Percentiles rank a stretch among this genome's conserved stretches.
Conservation (phyloP, 148 eudicot genomes). For the Persicaria tinctoria region DNA sequence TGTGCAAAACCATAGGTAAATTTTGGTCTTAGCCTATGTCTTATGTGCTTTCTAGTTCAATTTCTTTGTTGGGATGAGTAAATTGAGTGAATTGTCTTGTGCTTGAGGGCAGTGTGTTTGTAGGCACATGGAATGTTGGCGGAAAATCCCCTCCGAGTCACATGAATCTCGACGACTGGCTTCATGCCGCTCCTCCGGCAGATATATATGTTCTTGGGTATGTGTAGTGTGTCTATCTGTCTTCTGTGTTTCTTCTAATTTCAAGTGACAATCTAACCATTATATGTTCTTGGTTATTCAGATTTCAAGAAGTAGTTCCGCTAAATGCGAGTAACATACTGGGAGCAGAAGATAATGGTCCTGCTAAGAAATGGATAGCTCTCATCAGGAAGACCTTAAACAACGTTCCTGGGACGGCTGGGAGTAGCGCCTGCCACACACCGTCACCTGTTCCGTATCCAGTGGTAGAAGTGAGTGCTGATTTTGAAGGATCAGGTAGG, state of each 20-base stretch:
- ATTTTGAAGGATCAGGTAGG: conserved; percentile 74
- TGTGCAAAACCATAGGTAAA: conserved; percentile 87
- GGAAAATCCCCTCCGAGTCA: conserved; percentile 83
- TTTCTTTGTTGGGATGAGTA: background rate
- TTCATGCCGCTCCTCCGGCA: conserved; percentile 90
- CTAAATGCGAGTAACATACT: conserved; percentile 86
- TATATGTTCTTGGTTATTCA: conserved; percentile 18
- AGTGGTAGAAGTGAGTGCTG: conserved; percentile 67
- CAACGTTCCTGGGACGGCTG: conserved; percentile 74
- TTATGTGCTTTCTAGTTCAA: background rate
- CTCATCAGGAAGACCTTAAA: conserved; percentile 67
- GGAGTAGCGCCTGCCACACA: conserved; percentile 59
- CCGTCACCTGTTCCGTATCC: conserved; percentile 93
- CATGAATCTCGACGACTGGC: conserved; percentile 84
- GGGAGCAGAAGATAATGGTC: conserved; percentile 93
- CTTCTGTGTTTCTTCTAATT: background rate
- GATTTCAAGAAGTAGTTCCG: conserved; percentile 95
- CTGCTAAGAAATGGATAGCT: conserved; percentile 77
- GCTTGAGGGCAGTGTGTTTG: conserved; percentile 56
- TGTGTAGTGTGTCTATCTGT: background rate
- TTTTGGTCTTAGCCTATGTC: background rate
- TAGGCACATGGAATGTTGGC: conserved; percentile 95
- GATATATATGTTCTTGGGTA: conserved; percentile 99
- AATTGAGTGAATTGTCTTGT: background rate
- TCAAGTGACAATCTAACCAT: background rate